Conservation (phyloP, 2,329 filamentous ascomycete species). For the Cordyceps cateniannulata region DNA sequence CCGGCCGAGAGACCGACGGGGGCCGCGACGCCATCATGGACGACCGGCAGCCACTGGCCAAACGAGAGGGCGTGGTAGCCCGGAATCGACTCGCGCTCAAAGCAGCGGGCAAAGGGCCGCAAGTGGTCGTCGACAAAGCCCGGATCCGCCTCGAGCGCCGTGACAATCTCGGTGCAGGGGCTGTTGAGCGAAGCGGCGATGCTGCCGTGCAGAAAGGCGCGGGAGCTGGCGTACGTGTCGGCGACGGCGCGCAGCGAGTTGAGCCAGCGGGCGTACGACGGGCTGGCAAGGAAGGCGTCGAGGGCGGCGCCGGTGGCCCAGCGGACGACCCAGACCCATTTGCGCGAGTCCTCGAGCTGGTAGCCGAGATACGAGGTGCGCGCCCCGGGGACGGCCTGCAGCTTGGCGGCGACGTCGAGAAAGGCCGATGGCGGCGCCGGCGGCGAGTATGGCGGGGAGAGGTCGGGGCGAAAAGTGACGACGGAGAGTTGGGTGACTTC, state of each 20-base stretch:
- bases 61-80: constrained; percentile 28
- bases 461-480: constrained; percentile 23
- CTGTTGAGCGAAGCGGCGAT: constrained; percentile 25
- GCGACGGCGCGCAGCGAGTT: constrained; percentile 29
- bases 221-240: constrained; percentile 16
- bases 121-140: constrained; percentile 26
- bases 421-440: constrained; percentile 22
- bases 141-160: constrained; percentile 26
- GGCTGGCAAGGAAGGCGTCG: constrained; percentile 34
- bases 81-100: constrained; percentile 19
- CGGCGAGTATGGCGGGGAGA: constrained; percentile 18
- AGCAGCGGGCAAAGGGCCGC: constrained; percentile 21
- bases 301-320: constrained; percentile 29
- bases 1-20: constrained; percentile 25
- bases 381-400: constrained; percentile 27
- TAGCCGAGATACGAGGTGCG: constrained; percentile 28
- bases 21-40: constrained; percentile 21
- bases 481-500: constrained; percentile 25
- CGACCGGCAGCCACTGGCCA: constrained; percentile 27
- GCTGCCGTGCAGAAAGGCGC: constrained; percentile 19
- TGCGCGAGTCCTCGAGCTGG: constrained; percentile 27
- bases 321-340: constrained; percentile 26
- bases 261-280: constrained; percentile 34
- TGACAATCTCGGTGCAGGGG: constrained; percentile 33
- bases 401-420: constrained; percentile 20